phyloP scores from a whole-genome alignment of 2,329 filamentous ascomycete genomes.

The Tolypocladium inflatum region DNA sequence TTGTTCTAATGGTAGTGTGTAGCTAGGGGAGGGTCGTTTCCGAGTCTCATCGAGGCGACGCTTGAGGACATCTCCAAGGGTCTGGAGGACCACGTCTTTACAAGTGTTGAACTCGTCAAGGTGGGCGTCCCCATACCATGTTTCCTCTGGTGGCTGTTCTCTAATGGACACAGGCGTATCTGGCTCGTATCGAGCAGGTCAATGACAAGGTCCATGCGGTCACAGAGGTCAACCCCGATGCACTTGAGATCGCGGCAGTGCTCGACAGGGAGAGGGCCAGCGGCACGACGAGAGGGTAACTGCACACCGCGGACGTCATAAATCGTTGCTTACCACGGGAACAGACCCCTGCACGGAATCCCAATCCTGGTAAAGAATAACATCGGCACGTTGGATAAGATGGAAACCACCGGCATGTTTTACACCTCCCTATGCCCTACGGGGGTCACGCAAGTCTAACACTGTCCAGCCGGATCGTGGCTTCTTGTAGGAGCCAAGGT shows the following conservation, averaged over 20 bases:
- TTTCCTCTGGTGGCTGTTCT: neutral
- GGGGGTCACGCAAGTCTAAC: neutral
- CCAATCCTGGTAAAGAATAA: constrained; percentile 59
- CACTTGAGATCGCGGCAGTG: constrained; percentile 17
- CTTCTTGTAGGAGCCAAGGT: constrained; percentile 46
- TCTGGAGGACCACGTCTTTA: constrained; percentile 20
- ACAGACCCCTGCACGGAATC: constrained; percentile 46
- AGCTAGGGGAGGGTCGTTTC: constrained; percentile 10
- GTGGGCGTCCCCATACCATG: constrained; percentile 10
- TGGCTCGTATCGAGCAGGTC: constrained; percentile 14
- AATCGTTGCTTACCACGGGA: neutral
- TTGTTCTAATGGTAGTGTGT: neutral
- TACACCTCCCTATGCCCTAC: neutral
- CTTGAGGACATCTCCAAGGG: constrained; percentile 22
- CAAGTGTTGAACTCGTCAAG: constrained; percentile 24
- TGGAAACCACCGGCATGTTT: constrained; percentile 39
- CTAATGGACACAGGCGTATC: constrained; percentile 9
- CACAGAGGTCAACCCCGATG: constrained; percentile 25
- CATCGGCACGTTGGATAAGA: constrained; percentile 49
- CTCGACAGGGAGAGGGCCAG: constrained; percentile 20
- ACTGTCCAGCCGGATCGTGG: constrained; percentile 39
- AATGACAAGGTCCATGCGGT: constrained; percentile 18
- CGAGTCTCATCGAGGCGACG: constrained; percentile 20
- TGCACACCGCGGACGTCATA: neutral
- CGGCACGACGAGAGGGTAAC: constrained; percentile 14